Evolutionary conservation across 106 monocot genomes (phyloP).

Genomic region (Dendrobium officinale): DNA sequence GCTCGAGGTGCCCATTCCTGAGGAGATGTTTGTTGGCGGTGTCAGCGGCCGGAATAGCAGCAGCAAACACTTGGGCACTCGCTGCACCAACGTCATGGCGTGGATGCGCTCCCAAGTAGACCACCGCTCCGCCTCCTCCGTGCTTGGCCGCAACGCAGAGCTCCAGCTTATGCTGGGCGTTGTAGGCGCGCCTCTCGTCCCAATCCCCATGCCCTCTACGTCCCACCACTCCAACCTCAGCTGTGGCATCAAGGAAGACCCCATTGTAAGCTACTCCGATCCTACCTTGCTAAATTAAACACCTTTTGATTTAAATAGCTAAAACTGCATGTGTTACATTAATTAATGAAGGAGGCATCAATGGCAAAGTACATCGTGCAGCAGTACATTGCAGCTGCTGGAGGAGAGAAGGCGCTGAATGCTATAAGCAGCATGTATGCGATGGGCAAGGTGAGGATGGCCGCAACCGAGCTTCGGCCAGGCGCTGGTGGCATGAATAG

Average conservation of each 20-base stretch:
- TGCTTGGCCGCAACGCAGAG: conserved; percentile 21
- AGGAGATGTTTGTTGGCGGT: conserved; percentile 33
- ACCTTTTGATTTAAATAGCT: no score
- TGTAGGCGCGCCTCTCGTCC: conserved; percentile 68
- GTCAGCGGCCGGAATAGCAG: background rate
- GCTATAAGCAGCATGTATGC: conserved; percentile 71
- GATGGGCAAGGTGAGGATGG: conserved; percentile 79
- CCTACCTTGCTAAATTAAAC: background rate
- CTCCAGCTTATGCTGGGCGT: conserved; percentile 93
- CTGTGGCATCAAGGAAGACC: conserved; percentile 35
- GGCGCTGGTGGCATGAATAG: background rate
- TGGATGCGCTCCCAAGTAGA: conserved; percentile 29
- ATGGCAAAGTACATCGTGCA: conserved; percentile 86
- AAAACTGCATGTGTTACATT: no score
- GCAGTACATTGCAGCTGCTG: conserved; percentile 76
- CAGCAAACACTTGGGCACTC: conserved; percentile 14
- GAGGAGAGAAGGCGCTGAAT: conserved; percentile 55
- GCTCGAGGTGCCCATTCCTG: conserved; percentile 52
- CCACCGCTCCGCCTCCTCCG: conserved; percentile 11
- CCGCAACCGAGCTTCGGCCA: conserved; percentile 20
- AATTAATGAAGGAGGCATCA: conserved; percentile 37
- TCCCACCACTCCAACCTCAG: conserved; percentile 10
- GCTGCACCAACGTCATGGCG: conserved; percentile 28
- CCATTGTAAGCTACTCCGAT: conserved; percentile 37
- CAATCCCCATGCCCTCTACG: conserved; percentile 29